These are phyloP conservation scores for Salix udensis DNA, from an alignment of 345 rosid species.

Conservation along the genomic window DNA sequence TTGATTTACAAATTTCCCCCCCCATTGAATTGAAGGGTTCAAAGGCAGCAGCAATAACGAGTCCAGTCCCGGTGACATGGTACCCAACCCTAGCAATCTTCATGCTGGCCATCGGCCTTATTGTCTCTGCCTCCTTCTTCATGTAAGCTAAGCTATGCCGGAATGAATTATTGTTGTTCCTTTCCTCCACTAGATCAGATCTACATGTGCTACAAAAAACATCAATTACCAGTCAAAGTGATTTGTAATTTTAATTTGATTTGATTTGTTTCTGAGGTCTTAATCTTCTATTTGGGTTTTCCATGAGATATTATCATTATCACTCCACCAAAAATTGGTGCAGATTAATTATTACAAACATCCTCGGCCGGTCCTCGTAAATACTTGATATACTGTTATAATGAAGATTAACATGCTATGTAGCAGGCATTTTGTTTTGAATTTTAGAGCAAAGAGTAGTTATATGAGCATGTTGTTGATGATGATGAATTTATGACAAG, in stretches of 20 bases:
- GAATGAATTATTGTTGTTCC: background rate
- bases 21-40: conserved; percentile 42
- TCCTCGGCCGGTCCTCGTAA: background rate
- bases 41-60: conserved; percentile 47
- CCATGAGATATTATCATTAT: background rate
- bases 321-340: background rate
- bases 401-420: background rate
- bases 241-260: background rate
- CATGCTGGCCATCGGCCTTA: conserved; percentile 66
- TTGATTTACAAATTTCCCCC: background rate
- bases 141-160: conserved; percentile 41
- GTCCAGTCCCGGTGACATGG: conserved; percentile 70
- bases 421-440: background rate
- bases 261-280: background rate
- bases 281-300: background rate
- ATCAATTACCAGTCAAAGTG: background rate
- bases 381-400: background rate
- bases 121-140: conserved; percentile 78
- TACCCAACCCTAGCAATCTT: conserved; percentile 60
- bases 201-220: background rate
- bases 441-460: background rate
- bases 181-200: background rate
- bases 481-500: background rate
- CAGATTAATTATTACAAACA: background rate
- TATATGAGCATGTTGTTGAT: background rate